phyloP scores from a whole-genome alignment of 768 basidiomycete species.

The Suillus subaureus region DNA sequence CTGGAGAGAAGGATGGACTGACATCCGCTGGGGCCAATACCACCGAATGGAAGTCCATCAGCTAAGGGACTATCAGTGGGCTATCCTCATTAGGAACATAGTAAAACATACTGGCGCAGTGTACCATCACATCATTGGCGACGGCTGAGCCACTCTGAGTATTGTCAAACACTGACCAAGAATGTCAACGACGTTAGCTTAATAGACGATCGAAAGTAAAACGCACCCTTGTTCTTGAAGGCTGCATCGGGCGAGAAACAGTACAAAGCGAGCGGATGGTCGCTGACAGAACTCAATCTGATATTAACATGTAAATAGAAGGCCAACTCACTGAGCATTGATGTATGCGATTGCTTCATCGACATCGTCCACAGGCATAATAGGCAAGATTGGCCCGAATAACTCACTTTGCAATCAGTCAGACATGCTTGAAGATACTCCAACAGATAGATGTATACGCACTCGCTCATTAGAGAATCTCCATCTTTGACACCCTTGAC shows the following conservation, averaged over 20 bases:
- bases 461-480: conserved; percentile 82
- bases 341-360: conserved; percentile 75
- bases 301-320: not conserved
- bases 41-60: conserved; percentile 74
- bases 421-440: conserved; percentile 2
- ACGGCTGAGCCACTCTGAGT: conserved; percentile 73
- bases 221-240: conserved; percentile 63
- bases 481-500: conserved; percentile 60
- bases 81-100: not conserved
- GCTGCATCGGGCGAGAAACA: conserved; percentile 65
- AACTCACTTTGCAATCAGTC: conserved; percentile 57
- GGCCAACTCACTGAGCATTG: conserved; percentile 44
- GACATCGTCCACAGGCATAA: conserved; percentile 68
- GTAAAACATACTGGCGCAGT: conserved; percentile 48
- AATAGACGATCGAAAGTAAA: not conserved
- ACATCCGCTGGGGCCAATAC: conserved; percentile 75
- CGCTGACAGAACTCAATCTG: conserved; percentile 40
- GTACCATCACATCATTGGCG: conserved; percentile 73
- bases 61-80: conserved; percentile 30
- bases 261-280: conserved; percentile 76
- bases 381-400: conserved; percentile 80
- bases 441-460: conserved; percentile 27
- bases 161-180: conserved; percentile 56
- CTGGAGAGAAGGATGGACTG: conserved; percentile 26
- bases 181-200: conserved; percentile 4